phyloP scores from a whole-genome alignment of 2,329 filamentous ascomycete species.

The Plectosphaerella sp. region DNA sequence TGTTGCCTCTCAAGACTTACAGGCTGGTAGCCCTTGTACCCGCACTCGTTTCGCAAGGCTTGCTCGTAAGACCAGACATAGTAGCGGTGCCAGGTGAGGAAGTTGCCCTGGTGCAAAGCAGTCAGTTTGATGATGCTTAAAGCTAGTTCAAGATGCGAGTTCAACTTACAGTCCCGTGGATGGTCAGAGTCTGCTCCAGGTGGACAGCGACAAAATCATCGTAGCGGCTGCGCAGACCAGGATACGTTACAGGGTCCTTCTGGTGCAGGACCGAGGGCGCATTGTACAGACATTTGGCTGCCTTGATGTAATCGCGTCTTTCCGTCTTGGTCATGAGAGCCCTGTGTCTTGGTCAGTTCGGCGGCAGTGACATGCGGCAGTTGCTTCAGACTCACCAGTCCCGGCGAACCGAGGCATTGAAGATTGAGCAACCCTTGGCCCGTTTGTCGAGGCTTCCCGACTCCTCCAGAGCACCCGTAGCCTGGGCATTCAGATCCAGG shows the following conservation, averaged over 20 bases:
- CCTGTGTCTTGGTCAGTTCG: too few species aligned
- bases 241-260: conserved; percentile 3
- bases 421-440: too few species aligned
- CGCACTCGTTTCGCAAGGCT: conserved; percentile 10
- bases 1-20: neutral
- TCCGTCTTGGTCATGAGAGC: too few species aligned
- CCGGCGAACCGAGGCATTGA: too few species aligned
- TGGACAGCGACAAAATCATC: conserved; percentile 17
- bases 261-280: neutral
- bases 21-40: conserved; percentile 11
- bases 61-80: conserved; percentile 9
- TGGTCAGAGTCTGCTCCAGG: conserved; percentile 5
- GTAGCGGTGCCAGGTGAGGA: conserved; percentile 13
- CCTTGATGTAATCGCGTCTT: conserved; percentile 8
- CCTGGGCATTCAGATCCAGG: too few species aligned
- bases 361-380: too few species aligned
- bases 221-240: conserved; percentile 9
- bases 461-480: too few species aligned
- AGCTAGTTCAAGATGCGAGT: neutral
- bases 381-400: too few species aligned
- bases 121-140: too few species aligned
- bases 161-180: conserved; percentile 7
- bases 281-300: conserved; percentile 10
- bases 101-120: conserved; percentile 1
- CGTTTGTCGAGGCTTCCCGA: too few species aligned